Evolutionary conservation across 257 asterid species (phyloP), one percentile per base, ranked within the genome.

Genomic region (Capsicum baccatum): DNA sequence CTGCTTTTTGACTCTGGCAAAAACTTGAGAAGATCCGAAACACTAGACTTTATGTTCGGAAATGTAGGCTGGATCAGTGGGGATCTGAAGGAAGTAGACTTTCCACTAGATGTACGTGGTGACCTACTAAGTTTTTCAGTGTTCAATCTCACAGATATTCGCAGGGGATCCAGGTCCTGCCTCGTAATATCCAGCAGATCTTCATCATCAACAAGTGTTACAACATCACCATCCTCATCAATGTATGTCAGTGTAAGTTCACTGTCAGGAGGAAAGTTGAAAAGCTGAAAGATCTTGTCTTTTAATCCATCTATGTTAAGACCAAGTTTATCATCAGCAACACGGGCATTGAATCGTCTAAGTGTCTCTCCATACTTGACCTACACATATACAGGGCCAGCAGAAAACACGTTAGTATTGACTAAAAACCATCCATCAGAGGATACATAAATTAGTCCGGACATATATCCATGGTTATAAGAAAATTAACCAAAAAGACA

Each of bases 211-310:
- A 86, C 93, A 44, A 97, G 95, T 3, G 95, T 86, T 79, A 97
- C 94, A 12, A 84, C 87, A 84, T 95, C 99, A 50, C 79, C 80
- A 74, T 97, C 99, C 88, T 90, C 98, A 78, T 97, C 99, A 21
- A 87, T 62, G 83, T 97, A 97, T 35, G 97, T 95, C 26, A 97
- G 97, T 33, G 66, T 59, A 48, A 94, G 83, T 79, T 92, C 92
- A 62, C 89, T 64, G 71, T 90, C 93, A 5, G 90, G 89, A 71
- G 90, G 68, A 88, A 97, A 89, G 82, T 85, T 87, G 84, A 97
- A 97, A 79, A 97, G 93, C 37, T 87, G 81, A 83, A 84, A 52
- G 81, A 95, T 91, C 92, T 91, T 94, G 81, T 85, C 87, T 80
- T 85, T 93, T 88, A 97, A 90, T 50, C 88, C 94, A 85, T 81